Evolutionary conservation across 805 yeast genomes (phyloP), one percentile per base, ranked within the genome.

Genomic region (Myxozyma nipponensis): DNA sequence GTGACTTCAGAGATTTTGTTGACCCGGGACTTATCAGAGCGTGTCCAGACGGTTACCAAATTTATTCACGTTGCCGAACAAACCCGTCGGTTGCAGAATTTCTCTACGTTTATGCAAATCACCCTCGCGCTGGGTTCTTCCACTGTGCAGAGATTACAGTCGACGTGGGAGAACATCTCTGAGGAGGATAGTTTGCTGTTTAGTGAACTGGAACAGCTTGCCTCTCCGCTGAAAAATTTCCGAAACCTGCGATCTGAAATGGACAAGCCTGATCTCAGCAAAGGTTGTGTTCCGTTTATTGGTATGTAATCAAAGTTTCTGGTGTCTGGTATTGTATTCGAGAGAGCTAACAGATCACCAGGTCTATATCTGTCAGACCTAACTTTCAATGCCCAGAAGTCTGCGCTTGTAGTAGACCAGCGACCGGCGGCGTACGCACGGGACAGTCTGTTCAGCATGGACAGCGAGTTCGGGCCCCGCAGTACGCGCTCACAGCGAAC

Each of bases 251-350:
- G 97, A 57, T 65, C 75, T 36, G 81, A 81, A 51, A 73, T 87
- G 52, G 77, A 77, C 50, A 79, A 76, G 37, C 71, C 84, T 43
- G 76, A 75, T 49, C 80, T 83, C 21, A 72, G 83, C 3, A 72
- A 72, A 50, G 98, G 98, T 2, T 82, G 95, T 59, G 81, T 91
- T 45, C 98, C 98, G 21, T 91, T 90, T 65, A 78, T 90, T 46
- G 96, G 57, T 48, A 28, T 28, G 32, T 28, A 13, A 28, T 9
- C 32, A 28, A 28, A 23, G 24, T 2, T 40, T 24, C 17, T 19
- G 17, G 9, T 15, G 28, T 24, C 25, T 2, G 3, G 17, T 2
- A 19, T n/a, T 9, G 18, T 32, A 42, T 30, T 35, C 15, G 6
- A n/a, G n/a, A n/a, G n/a, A n/a, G n/a, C n/a, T n/a, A n/a, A n/a